These are phyloP conservation scores for Apophysomyces variabilis DNA, from an alignment of 371 early-diverging fungal genomes.

Conservation along the genomic window DNA sequence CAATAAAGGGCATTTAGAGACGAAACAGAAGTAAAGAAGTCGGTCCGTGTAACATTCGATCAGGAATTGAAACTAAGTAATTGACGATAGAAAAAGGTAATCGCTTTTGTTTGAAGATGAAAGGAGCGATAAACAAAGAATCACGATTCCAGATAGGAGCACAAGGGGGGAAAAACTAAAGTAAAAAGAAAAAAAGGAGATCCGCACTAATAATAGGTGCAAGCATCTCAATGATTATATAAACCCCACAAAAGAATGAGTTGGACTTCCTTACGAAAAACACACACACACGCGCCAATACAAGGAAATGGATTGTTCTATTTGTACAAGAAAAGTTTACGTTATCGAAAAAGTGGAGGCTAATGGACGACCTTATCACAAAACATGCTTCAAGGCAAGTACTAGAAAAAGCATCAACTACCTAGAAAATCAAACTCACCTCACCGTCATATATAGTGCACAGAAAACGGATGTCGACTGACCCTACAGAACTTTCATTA, in stretches of 20 bases:
- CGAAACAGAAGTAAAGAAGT: no score
- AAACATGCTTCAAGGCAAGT: slow-evolving; percentile 58
- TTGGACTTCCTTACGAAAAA: not conserved
- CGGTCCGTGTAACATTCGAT: no score
- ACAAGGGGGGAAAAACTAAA: not conserved
- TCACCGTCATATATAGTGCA: slow-evolving; percentile 22
- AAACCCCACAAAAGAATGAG: not conserved
- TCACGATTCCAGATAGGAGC: not conserved
- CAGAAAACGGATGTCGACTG: slow-evolving; percentile 42
- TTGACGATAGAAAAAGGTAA: not conserved
- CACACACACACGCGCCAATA: not conserved
- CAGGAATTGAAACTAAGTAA: not conserved
- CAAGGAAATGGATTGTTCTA: slow-evolving; percentile 43
- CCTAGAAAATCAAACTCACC: slow-evolving; percentile 4
- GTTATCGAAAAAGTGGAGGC: slow-evolving; percentile 67
- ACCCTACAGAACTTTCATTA: slow-evolving; percentile 44
- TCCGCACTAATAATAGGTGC: slow-evolving; percentile 4
- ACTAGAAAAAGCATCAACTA: no score
- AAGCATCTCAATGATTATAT: not conserved
- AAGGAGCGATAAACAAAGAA: slow-evolving; percentile 6
- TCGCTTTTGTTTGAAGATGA: not conserved
- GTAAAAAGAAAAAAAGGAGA: not conserved
- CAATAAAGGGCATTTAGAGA: no score
- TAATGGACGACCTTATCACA: slow-evolving; percentile 61
- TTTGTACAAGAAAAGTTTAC: slow-evolving; percentile 63